Evolutionary conservation across 1,139 yeast genomes (phyloP).

Genomic region (Groenewaldozyma sp.): DNA sequence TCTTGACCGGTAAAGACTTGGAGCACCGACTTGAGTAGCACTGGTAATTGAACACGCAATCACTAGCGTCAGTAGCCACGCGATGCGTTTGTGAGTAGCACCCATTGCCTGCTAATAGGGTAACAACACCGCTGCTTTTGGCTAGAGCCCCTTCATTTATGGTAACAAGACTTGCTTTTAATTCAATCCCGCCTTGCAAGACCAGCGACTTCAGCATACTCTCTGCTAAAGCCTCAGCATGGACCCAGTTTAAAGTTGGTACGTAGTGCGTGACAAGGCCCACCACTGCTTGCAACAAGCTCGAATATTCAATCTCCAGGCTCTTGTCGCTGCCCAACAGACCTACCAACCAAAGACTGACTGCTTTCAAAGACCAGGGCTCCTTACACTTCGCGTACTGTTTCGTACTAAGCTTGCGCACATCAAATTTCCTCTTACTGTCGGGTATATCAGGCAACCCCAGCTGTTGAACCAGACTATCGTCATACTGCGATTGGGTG

Average conservation of each 20-base stretch:
- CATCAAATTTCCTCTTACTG: conserved; percentile 27
- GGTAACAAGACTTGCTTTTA: conserved; percentile 19
- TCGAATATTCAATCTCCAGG: conserved; percentile 38
- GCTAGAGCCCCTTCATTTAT: conserved; percentile 14
- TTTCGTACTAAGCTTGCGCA: conserved; percentile 34
- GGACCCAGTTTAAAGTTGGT: conserved; percentile 44
- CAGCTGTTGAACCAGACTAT: conserved; percentile 22
- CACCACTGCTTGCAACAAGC: conserved; percentile 34
- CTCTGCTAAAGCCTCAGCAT: conserved; percentile 49
- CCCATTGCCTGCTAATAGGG: conserved; percentile 32
- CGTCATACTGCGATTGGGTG: too few species aligned
- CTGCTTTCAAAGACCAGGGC: conserved; percentile 41
- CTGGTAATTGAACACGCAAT: conserved; percentile 15
- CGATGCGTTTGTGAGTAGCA: conserved; percentile 31
- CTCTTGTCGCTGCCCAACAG: conserved; percentile 18
- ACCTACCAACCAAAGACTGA: conserved; percentile 29
- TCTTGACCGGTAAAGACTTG: conserved; percentile 22
- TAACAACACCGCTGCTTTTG: conserved; percentile 35
- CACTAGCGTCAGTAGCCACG: conserved; percentile 20
- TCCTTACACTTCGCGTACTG: conserved; percentile 37
- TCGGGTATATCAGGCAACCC: conserved; percentile 30
- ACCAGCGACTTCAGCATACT: conserved; percentile 43
- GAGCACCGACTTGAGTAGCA: conserved; percentile 28
- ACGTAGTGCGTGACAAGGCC: conserved; percentile 44
- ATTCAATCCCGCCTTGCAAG: conserved; percentile 35